Evolutionary conservation across 2,329 filamentous ascomycete species (phyloP).

Genomic region (Sarocladium strictum): DNA sequence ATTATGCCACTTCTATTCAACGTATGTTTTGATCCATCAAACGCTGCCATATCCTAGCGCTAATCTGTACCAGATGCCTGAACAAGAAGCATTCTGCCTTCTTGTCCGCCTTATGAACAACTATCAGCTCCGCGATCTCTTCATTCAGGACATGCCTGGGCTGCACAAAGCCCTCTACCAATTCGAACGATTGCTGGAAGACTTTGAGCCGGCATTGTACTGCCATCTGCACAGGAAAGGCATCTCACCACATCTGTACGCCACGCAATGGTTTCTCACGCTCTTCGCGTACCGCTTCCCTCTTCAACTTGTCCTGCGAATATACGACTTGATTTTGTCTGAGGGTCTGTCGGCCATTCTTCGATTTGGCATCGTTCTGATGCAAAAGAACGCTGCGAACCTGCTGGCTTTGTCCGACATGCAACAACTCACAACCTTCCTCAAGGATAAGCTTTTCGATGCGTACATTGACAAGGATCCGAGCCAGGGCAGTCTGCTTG

Average conservation of each 20-base stretch:
- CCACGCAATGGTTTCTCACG: conserved; percentile 98
- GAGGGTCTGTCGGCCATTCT: conserved; percentile 91
- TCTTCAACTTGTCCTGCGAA: conserved; percentile 87
- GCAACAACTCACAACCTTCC: conserved; percentile 77
- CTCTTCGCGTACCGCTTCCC: conserved; percentile 98
- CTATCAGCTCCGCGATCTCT: conserved; percentile 87
- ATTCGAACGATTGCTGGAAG: conserved; percentile 90
- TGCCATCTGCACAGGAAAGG: conserved; percentile 85
- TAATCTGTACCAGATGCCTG: conserved; percentile 64
- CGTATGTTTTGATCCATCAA: conserved; percentile 40
- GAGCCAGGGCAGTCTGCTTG: conserved; percentile 85
- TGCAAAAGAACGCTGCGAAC: conserved; percentile 83
- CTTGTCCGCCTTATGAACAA: conserved; percentile 95
- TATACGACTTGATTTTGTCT: conserved; percentile 91
- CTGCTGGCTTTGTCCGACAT: conserved; percentile 86
- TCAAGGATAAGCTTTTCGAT: conserved; percentile 93
- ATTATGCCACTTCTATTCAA: conserved; percentile 96
- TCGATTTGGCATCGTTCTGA: conserved; percentile 89
- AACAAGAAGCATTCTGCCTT: conserved; percentile 93
- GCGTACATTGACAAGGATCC: conserved; percentile 94
- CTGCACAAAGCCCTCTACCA: conserved; percentile 90
- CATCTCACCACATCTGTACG: conserved; percentile 88
- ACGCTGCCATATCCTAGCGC: neutral
- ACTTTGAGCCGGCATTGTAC: conserved; percentile 88
- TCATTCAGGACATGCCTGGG: conserved; percentile 93